These are phyloP conservation scores for Harrya chromipes DNA, from an alignment of 768 basidiomycete genomes.

Conservation along the genomic window DNA sequence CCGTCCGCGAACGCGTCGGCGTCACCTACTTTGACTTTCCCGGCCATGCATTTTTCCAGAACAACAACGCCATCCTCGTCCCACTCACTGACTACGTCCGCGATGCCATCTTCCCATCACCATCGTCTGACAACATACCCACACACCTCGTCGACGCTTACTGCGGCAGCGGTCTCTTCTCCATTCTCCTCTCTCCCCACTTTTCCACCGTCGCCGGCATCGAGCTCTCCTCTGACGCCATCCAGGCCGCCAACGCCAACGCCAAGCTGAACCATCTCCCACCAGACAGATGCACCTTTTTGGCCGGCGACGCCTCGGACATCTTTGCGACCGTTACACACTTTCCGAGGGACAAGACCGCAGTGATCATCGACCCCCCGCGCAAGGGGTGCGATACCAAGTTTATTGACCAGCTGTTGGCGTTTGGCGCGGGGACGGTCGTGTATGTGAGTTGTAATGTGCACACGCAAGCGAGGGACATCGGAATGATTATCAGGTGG, in stretches of 20 bases:
- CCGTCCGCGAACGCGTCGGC: slow-evolving; percentile 83
- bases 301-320: slow-evolving; percentile 78
- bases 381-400: slow-evolving; percentile 88
- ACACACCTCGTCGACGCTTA: slow-evolving; percentile 96
- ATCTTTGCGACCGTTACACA: slow-evolving; percentile 69
- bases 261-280: slow-evolving; percentile 61
- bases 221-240: slow-evolving; percentile 75
- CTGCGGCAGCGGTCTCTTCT: slow-evolving; percentile 87
- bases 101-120: slow-evolving; percentile 56
- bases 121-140: slow-evolving; percentile 26
- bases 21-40: slow-evolving; percentile 78
- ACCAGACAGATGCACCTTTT: slow-evolving; percentile 57
- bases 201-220: slow-evolving; percentile 84
- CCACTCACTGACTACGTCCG: slow-evolving; percentile 83
- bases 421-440: slow-evolving; percentile 62
- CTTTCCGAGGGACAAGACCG: slow-evolving; percentile 67
- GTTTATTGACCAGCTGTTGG: slow-evolving; percentile 74
- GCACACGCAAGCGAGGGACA: slow-evolving; percentile 87
- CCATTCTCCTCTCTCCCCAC: slow-evolving; percentile 72
- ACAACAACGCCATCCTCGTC: slow-evolving; percentile 90
- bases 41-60: slow-evolving; percentile 94
- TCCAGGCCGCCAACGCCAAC: slow-evolving; percentile 65
- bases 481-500: slow-evolving; percentile 63
- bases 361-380: slow-evolving; percentile 84
- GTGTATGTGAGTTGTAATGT: slow-evolving; percentile 97